phyloP scores from a whole-genome alignment of 2,329 filamentous ascomycete species.

The Microcyclospora tardicrescens region DNA sequence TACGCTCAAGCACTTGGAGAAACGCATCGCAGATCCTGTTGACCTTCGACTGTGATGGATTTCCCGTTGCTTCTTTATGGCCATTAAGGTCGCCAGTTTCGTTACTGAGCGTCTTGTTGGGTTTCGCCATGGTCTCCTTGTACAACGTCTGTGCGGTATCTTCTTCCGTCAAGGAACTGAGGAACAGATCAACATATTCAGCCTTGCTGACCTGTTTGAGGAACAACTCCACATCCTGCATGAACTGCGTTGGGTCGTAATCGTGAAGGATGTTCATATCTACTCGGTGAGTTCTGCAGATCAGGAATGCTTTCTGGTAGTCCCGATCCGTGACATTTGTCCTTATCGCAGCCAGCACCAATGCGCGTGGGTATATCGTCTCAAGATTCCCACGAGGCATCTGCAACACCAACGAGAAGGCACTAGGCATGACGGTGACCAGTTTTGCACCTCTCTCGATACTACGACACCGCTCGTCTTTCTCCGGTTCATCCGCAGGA shows the following conservation, averaged over 20 bases:
- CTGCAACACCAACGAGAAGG: slow-evolving; percentile 74
- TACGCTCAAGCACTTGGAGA: slow-evolving; percentile 51
- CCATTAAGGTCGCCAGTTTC: slow-evolving; percentile 3
- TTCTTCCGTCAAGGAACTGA: slow-evolving; percentile 51
- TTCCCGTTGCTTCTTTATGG: neutral
- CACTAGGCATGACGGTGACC: slow-evolving; percentile 78
- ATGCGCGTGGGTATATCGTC: slow-evolving; percentile 82
- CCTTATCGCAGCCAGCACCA: slow-evolving; percentile 83
- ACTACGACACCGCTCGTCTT: slow-evolving; percentile 79
- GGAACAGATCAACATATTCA: slow-evolving; percentile 76
- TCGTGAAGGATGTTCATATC: slow-evolving; percentile 98
- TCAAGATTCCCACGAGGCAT: slow-evolving; percentile 95
- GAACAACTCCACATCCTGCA: slow-evolving; percentile 62
- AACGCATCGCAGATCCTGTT: slow-evolving; percentile 84
- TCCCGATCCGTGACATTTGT: slow-evolving; percentile 65
- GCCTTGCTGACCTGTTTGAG: slow-evolving; percentile 72
- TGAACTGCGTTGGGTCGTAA: slow-evolving; percentile 75
- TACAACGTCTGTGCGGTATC: slow-evolving; percentile 93
- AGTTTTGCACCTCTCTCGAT: slow-evolving; percentile 81
- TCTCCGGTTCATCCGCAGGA: slow-evolving; percentile 77
- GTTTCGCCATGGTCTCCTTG: slow-evolving; percentile 55
- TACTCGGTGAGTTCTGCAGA: slow-evolving; percentile 83
- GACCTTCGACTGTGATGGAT: slow-evolving; percentile 48
- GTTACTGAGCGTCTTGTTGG: slow-evolving; percentile 10
- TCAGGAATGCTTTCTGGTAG: slow-evolving; percentile 71